Base-by-base conservation (phyloP, 2,329 filamentous ascomycete genomes). In the Talaromyces sp. region DNA sequence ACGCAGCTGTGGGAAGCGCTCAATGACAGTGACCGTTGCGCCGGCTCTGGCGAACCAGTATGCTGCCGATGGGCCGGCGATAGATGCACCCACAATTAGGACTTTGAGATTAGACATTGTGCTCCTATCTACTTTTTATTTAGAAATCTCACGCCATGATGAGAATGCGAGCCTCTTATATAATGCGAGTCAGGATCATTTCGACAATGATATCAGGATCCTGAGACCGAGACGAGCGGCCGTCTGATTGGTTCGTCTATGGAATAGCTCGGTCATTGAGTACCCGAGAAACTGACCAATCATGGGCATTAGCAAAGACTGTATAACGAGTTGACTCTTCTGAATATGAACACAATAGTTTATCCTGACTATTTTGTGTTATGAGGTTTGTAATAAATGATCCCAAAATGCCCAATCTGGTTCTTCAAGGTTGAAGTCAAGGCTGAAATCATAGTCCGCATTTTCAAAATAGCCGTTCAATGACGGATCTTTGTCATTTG, bases 21-120 rank as follows among this genome's bases (percentile, higher is more conserved):
- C 82, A 60, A 83, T 66, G 9, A 83, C 71, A 2, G 79, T 82
- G 47, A 82, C 72, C 13, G 70, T 65, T 60, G 77, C 73, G 33
- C 76, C 75, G n/a, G 74, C 67, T 47, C 74, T 74, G 1, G 82
- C 75, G 22, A 87, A 81, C 75, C 82, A 83, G 72, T 80, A 82
- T 33, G 84, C 84, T 14, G 85, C 74, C 1, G 82, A 75, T 4
- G 73, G 76, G 33, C 79, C 79, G 9, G 75, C 72, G 43, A 81
- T 74, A 19, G 77, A 77, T 39, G 73, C 78, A 7, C 80, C 80
- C 59, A 77, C 73, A 66, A 86, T 82, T 65, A 86, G 81, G 60
- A 86, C 72, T 60, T 79, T 82, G 8, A 84, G 11, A 13, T 24
- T 22, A 27, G 47, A 9, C 58, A 60, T 60, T 37, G 8, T 22